These are phyloP conservation scores for Graphilbum fragrans DNA, from an alignment of 2,329 filamentous ascomycete genomes.

Conservation along the genomic window DNA sequence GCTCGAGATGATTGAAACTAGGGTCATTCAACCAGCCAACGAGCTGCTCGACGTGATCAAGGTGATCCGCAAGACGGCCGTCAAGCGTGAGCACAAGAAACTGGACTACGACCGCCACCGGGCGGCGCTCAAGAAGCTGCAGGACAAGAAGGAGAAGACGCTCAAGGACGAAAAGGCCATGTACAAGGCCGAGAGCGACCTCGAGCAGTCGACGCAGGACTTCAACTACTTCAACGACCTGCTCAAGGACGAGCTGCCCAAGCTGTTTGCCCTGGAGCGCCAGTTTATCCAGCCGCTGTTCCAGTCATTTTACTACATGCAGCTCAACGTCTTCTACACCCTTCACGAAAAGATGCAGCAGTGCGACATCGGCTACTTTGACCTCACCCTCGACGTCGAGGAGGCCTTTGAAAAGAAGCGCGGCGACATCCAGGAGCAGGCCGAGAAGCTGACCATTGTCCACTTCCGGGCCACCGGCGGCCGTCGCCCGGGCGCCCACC, in stretches of 20 bases:
- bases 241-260: slow-evolving; percentile 88
- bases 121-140: slow-evolving; percentile 75
- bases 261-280: slow-evolving; percentile 77
- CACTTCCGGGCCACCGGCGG: slow-evolving; percentile 85
- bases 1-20: slow-evolving; percentile 90
- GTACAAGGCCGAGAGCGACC: slow-evolving; percentile 88
- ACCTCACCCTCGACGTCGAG: slow-evolving; percentile 80
- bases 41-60: slow-evolving; percentile 94
- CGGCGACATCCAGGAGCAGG: slow-evolving; percentile 71
- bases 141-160: slow-evolving; percentile 94
- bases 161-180: slow-evolving; percentile 95
- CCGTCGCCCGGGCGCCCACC: slow-evolving; percentile 42
- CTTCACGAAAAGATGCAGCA: slow-evolving; percentile 96
- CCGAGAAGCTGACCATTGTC: slow-evolving; percentile 75
- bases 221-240: slow-evolving; percentile 98
- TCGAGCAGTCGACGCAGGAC: slow-evolving; percentile 85
- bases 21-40: slow-evolving; percentile 84
- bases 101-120: slow-evolving; percentile 89
- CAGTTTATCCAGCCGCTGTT: slow-evolving; percentile 96
- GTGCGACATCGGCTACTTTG: slow-evolving; percentile 96
- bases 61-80: slow-evolving; percentile 74
- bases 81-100: slow-evolving; percentile 94
- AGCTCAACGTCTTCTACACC: slow-evolving; percentile 98
- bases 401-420: slow-evolving; percentile 84
- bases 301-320: slow-evolving; percentile 99